Percentiles rank a stretch among this genome's conserved stretches.
phyloP scores from a whole-genome alignment of 306 rosid genomes.

The Cotoneaster glaucophyllus region DNA sequence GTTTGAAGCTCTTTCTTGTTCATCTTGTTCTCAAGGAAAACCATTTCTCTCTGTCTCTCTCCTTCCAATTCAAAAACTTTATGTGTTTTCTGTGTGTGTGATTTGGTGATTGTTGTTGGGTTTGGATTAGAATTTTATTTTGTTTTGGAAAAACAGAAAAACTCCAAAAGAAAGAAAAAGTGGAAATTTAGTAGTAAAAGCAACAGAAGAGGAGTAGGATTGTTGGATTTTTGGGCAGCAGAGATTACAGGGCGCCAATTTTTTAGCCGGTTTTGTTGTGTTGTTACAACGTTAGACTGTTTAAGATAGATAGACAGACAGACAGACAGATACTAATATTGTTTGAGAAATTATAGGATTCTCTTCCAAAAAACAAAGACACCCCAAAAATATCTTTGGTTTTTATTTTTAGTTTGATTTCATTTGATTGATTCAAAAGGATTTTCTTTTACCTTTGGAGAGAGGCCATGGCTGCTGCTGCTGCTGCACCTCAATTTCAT shows the following conservation, averaged over 20 bases:
- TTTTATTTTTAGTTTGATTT: conserved; percentile 4
- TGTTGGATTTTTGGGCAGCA: not conserved
- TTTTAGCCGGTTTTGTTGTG: conserved; percentile 4
- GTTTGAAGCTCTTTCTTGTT: conserved; percentile 1
- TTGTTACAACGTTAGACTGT: conserved; percentile 1
- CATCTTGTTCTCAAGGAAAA: not conserved
- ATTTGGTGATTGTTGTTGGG: conserved; percentile 7
- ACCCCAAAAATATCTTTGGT: conserved; percentile 5
- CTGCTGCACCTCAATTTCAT: conserved; percentile 13
- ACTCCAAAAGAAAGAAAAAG: not conserved
- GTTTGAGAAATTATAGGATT: not conserved
- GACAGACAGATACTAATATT: not conserved
- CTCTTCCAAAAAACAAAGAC: not conserved
- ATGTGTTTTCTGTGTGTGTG: not conserved
- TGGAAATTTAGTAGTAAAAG: not conserved
- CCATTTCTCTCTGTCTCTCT: not conserved
- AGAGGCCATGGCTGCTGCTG: conserved; percentile 15
- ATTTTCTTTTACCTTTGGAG: not conserved
- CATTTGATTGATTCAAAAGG: conserved; percentile 7
- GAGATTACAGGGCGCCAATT: conserved; percentile 7
- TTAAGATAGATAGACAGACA: not conserved
- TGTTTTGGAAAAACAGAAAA: not conserved
- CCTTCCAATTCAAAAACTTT: not conserved
- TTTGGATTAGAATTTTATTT: not conserved
- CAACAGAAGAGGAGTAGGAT: not conserved